Evolutionary conservation across 148 eudicot genomes (phyloP).

Genomic region (Selenicereus undatus): DNA sequence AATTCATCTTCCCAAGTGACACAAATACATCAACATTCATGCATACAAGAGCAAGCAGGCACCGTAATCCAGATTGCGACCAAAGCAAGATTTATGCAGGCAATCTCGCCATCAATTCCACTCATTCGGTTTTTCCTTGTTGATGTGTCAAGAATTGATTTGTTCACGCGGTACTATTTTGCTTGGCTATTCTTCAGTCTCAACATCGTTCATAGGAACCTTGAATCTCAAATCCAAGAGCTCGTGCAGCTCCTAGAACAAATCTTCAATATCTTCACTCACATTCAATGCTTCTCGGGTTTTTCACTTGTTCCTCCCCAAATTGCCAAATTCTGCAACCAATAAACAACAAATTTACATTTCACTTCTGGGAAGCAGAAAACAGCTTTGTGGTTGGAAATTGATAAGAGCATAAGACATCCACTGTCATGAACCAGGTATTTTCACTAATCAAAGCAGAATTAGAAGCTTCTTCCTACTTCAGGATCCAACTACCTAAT

Average conservation of each 20-base stretch:
- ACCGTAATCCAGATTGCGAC: not conserved
- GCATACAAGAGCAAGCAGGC: not conserved
- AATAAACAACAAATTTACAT: not conserved
- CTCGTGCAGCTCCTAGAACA: not conserved
- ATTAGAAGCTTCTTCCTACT: not conserved
- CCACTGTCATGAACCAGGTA: not conserved
- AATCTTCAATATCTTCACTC: not conserved
- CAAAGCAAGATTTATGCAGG: not conserved
- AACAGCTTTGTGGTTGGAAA: not conserved
- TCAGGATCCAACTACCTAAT: too few relatives aligned
- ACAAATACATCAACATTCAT: slow-evolving; percentile 5
- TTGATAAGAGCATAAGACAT: not conserved
- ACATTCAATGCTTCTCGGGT: not conserved
- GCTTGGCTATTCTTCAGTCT: not conserved
- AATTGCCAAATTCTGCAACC: not conserved
- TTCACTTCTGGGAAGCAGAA: not conserved
- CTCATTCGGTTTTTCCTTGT: not conserved
- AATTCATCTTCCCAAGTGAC: not conserved
- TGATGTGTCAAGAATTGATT: not conserved
- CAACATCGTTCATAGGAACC: not conserved
- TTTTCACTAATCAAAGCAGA: not conserved
- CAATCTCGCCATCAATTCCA: not conserved
- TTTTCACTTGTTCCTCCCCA: not conserved
- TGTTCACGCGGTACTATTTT: not conserved
- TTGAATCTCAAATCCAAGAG: not conserved